phyloP scores from a whole-genome alignment of 805 yeast genomes.

The Sugiyamaella marilandica region DNA sequence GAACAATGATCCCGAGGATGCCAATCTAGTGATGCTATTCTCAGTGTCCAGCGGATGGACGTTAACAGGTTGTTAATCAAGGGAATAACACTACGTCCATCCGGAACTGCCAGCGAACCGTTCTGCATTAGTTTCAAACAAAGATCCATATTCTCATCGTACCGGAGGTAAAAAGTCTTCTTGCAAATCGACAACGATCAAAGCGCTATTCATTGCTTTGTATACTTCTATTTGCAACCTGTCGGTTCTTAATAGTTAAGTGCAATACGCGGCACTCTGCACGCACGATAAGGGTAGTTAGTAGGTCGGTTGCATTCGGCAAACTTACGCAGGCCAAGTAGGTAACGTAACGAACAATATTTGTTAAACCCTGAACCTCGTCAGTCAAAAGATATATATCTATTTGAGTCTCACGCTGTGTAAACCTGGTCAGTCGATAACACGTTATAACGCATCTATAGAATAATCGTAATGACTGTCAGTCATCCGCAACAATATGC shows the following conservation, averaged over 20 bases:
- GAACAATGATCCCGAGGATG: constrained; percentile 77
- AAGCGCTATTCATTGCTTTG: constrained; percentile 38
- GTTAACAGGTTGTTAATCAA: constrained; percentile 46
- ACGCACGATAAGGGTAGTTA: too few relatives aligned
- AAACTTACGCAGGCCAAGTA: too few relatives aligned
- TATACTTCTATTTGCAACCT: background rate
- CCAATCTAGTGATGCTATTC: constrained; percentile 82
- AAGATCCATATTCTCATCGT: constrained; percentile 11
- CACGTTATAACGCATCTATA: background rate
- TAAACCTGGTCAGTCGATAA: background rate
- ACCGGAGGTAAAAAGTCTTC: constrained; percentile 77
- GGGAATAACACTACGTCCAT: constrained; percentile 57
- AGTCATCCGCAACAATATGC: constrained; percentile 6
- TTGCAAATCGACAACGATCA: constrained; percentile 76
- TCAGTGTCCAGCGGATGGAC: constrained; percentile 47
- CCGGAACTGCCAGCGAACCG: constrained; percentile 70
- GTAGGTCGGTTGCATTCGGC: too few relatives aligned
- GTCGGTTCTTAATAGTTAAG: too few relatives aligned
- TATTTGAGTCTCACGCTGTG: background rate
- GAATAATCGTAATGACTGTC: background rate
- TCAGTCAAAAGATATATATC: background rate
- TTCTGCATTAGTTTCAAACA: constrained; percentile 19
- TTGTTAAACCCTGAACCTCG: too few relatives aligned
- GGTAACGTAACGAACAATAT: too few relatives aligned
- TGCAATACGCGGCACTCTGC: too few relatives aligned